A percentile compares a stretch with the other conserved stretches of the same genome.
Evolutionary conservation across 164 flowering plant genomes (phyloP).

Genomic region (Tinospora cordifolia): DNA sequence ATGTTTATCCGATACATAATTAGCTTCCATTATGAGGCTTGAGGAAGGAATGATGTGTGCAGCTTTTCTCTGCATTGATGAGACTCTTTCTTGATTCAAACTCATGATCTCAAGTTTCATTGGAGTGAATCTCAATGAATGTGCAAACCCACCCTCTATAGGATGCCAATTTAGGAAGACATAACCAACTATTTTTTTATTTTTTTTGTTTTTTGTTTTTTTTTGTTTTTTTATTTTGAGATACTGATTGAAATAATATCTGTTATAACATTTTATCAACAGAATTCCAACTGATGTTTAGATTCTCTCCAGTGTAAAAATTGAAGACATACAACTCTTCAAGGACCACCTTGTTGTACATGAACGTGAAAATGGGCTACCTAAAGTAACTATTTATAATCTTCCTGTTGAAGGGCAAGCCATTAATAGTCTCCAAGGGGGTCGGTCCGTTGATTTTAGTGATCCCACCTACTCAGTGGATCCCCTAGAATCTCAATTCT

Average conservation of each 20-base stretch:
- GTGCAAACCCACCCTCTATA: too few relatives aligned
- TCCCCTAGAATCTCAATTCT: slow-evolving; percentile 38
- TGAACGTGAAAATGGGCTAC: slow-evolving; percentile 57
- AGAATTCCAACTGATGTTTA: neutral
- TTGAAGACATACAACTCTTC: slow-evolving; percentile 15
- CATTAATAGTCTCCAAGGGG: slow-evolving; percentile 5
- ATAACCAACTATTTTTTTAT: neutral
- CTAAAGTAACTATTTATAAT: slow-evolving; percentile 40
- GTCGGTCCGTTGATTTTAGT: slow-evolving; percentile 45
- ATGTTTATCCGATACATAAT: too few relatives aligned
- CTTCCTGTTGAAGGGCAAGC: slow-evolving; percentile 58
- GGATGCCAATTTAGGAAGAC: too few relatives aligned
- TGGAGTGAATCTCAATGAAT: too few relatives aligned
- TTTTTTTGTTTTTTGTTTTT: neutral
- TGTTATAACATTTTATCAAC: neutral
- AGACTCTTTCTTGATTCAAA: too few relatives aligned
- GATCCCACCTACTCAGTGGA: slow-evolving; percentile 70
- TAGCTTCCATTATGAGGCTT: too few relatives aligned
- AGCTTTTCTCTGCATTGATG: too few relatives aligned
- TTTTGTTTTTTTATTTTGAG: neutral
- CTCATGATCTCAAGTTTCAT: too few relatives aligned
- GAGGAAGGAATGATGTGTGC: too few relatives aligned
- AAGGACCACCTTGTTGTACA: slow-evolving; percentile 14
- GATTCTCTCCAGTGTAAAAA: slow-evolving; percentile 52
- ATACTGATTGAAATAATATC: neutral